Percentiles rank a stretch among this genome's conserved stretches.
These are phyloP conservation scores for Artomyces pyxidatus DNA, from an alignment of 768 basidiomycete species.

Conservation along the genomic window DNA sequence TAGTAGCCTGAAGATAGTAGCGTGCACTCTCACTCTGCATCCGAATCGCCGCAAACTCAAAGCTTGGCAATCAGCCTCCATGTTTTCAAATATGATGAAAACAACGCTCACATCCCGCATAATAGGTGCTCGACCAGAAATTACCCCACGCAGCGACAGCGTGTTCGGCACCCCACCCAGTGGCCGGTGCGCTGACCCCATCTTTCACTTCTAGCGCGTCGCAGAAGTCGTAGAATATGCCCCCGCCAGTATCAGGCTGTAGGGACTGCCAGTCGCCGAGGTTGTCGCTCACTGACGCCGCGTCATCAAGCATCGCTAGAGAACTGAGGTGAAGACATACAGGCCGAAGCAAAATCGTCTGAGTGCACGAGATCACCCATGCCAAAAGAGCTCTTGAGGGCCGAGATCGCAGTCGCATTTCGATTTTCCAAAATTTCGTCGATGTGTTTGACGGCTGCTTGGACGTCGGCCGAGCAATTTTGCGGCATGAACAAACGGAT, in stretches of 20 bases:
- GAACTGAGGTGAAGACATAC: slow-evolving; percentile 22
- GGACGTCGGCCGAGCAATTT: slow-evolving; percentile 69
- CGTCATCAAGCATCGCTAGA: not conserved
- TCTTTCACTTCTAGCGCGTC: slow-evolving; percentile 61
- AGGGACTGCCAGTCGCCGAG: slow-evolving; percentile 65
- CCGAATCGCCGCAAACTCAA: slow-evolving; percentile 43
- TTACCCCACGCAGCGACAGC: slow-evolving; percentile 54
- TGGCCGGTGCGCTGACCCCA: slow-evolving; percentile 38
- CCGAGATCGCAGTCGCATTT: slow-evolving; percentile 38
- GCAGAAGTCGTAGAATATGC: slow-evolving; percentile 53
- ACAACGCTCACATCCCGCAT: slow-evolving; percentile 31
- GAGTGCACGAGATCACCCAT: slow-evolving; percentile 47
- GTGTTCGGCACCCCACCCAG: slow-evolving; percentile 55
- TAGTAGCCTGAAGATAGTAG: not conserved
- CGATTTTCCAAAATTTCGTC: slow-evolving; percentile 46
- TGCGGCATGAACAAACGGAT: slow-evolving; percentile 56
- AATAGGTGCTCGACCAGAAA: slow-evolving; percentile 44
- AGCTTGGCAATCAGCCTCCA: not conserved
- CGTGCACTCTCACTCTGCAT: slow-evolving; percentile 15
- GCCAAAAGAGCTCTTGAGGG: slow-evolving; percentile 52
- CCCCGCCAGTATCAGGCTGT: slow-evolving; percentile 40
- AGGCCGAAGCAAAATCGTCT: slow-evolving; percentile 58
- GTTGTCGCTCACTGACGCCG: slow-evolving; percentile 31
- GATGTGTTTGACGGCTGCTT: slow-evolving; percentile 53
- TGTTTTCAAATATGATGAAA: not conserved